phyloP scores from a whole-genome alignment of 192 early-diverging fungal species.

The Coemansia sp. region DNA sequence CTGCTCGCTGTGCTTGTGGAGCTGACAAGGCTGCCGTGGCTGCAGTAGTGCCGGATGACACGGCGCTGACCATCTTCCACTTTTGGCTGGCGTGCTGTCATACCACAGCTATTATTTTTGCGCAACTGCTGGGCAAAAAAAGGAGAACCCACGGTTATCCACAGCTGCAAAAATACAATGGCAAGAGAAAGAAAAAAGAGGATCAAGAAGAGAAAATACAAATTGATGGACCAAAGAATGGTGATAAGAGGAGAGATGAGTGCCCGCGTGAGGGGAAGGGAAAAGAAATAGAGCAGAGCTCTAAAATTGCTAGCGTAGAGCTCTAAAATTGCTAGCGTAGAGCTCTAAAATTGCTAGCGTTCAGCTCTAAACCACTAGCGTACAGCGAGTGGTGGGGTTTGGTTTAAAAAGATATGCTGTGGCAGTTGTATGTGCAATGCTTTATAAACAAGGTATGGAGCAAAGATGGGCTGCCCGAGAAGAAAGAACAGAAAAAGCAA shows the following conservation, averaged over 20 bases:
- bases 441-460: slow-evolving; percentile 1
- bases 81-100: slow-evolving; percentile 23
- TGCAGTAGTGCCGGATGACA: slow-evolving; percentile 27
- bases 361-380: too few relatives aligned
- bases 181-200: not conserved
- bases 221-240: slow-evolving; percentile 1
- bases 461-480: not conserved
- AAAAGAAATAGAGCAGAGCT: not conserved
- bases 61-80: slow-evolving; percentile 23
- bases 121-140: not conserved
- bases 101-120: slow-evolving; percentile 4
- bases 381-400: not conserved
- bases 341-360: not conserved
- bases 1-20: slow-evolving; percentile 9
- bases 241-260: not conserved
- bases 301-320: not conserved
- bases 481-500: not conserved
- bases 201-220: not conserved
- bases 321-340: not conserved
- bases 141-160: not conserved
- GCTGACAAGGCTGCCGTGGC: slow-evolving; percentile 34
- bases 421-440: slow-evolving; percentile 6
- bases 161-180: not conserved
- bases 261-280: not conserved
- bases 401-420: not conserved